These are phyloP conservation scores for Apodospora peruviana DNA, from an alignment of 495 filamentous ascomycete genomes.

Conservation along the genomic window DNA sequence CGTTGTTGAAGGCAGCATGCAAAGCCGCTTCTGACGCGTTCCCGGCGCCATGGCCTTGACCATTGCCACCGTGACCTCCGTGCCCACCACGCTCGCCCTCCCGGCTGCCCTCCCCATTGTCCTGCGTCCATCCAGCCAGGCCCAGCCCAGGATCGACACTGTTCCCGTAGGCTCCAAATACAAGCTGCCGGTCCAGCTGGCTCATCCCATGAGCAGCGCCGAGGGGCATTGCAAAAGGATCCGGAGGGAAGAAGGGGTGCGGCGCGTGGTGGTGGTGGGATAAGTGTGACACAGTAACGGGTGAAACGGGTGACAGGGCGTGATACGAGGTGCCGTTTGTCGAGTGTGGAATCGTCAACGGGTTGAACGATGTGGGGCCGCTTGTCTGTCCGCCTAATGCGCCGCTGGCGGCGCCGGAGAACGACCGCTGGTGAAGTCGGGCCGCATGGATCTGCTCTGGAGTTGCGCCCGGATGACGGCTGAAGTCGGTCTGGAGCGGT, in stretches of 20 bases:
- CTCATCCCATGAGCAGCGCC: slow-evolving; percentile 37
- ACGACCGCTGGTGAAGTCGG: slow-evolving; percentile 33
- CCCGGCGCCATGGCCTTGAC: slow-evolving; percentile 6
- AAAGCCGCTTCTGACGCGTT: slow-evolving; percentile 16
- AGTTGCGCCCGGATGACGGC: slow-evolving; percentile 20
- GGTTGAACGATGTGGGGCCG: slow-evolving; percentile 33
- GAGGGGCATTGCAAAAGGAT: slow-evolving; percentile 35
- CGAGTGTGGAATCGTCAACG: slow-evolving; percentile 30
- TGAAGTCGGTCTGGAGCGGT: slow-evolving; percentile 36
- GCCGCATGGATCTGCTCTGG: slow-evolving; percentile 28
- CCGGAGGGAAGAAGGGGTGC: slow-evolving; percentile 41
- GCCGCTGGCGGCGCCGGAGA: slow-evolving; percentile 20
- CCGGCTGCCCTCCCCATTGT: slow-evolving; percentile 7
- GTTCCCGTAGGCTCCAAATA: slow-evolving; percentile 70
- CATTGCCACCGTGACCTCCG: slow-evolving; percentile 2
- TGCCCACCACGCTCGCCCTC: slow-evolving; percentile 4
- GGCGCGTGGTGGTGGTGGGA: slow-evolving; percentile 28
- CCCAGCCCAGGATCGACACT: slow-evolving; percentile 13
- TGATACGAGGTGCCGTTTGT: slow-evolving; percentile 34
- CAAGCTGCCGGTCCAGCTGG: slow-evolving; percentile 70
- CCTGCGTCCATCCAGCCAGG: slow-evolving; percentile 13
- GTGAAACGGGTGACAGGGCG: slow-evolving; percentile 41
- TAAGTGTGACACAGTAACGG: slow-evolving; percentile 32
- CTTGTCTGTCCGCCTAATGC: slow-evolving; percentile 29
- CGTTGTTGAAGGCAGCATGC: slow-evolving; percentile 25